Percentiles rank a stretch among this genome's conserved stretches.
Conservation (phyloP, 352 stramenopile species). For the Phytopythium sindhum region DNA sequence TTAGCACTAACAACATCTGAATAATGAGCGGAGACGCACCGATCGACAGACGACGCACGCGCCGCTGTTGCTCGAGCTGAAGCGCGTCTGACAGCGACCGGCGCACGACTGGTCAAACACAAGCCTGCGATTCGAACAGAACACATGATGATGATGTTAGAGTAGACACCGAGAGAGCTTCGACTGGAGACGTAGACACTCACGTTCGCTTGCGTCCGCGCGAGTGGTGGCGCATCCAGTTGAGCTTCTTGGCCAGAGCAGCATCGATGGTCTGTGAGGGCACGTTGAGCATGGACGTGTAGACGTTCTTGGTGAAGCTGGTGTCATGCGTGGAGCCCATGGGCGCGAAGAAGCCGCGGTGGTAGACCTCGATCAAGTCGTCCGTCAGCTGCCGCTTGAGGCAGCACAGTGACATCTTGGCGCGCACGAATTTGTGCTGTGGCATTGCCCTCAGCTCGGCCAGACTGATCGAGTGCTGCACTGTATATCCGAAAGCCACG, state of each 20-base stretch:
- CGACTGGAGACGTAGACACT: too few relatives aligned
- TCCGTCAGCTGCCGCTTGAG: slow-evolving; percentile 32
- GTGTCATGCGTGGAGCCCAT: slow-evolving; percentile 24
- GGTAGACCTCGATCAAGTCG: slow-evolving; percentile 37
- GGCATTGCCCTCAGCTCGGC: slow-evolving; percentile 26
- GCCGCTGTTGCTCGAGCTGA: slow-evolving; percentile 17
- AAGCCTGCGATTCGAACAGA: background rate
- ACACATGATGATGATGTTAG: background rate
- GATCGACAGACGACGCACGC: slow-evolving; percentile 38
- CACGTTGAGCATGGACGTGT: slow-evolving; percentile 24
- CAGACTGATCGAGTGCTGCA: slow-evolving; percentile 54
- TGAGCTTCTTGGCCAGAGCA: slow-evolving; percentile 35
- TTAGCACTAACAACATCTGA: background rate
- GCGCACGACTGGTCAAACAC: slow-evolving; percentile 24
- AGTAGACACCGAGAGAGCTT: background rate
- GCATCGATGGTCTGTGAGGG: slow-evolving; percentile 29
- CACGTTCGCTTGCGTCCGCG: slow-evolving; percentile 22
- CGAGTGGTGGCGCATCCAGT: slow-evolving; percentile 47
- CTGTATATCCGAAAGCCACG: slow-evolving; percentile 43
- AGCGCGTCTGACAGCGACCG: slow-evolving; percentile 28
- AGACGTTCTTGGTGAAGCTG: slow-evolving; percentile 8
- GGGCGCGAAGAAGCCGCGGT: slow-evolving; percentile 32
- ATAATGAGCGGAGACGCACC: slow-evolving; percentile 10
- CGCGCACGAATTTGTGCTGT: slow-evolving; percentile 28
- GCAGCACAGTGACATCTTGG: slow-evolving; percentile 38